Conservation (phyloP, 148 eudicot species). For the Rhododendron molle region DNA sequence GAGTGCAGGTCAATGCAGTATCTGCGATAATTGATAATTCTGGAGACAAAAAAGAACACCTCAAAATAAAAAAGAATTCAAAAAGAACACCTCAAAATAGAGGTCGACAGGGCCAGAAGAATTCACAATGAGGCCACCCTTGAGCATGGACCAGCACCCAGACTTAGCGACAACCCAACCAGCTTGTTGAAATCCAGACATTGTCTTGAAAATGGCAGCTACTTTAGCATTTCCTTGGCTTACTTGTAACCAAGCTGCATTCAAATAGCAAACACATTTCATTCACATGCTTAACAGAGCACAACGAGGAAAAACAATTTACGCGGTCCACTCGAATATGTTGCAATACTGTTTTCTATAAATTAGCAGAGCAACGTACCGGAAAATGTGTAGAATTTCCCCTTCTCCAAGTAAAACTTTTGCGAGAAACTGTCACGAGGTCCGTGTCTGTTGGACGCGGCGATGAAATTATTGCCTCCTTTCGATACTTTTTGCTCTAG, state of each 20-base stretch:
- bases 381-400: slow-evolving; percentile 48
- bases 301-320: too few species aligned
- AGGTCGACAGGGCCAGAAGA: slow-evolving; percentile 35
- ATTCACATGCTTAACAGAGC: too few species aligned
- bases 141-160: slow-evolving; percentile 79
- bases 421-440: slow-evolving; percentile 33
- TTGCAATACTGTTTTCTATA: too few species aligned
- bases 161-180: slow-evolving; percentile 41
- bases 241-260: slow-evolving; percentile 60
- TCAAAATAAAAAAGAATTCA: too few species aligned
- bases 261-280: too few species aligned
- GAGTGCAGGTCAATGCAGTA: too few species aligned
- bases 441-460: slow-evolving; percentile 28
- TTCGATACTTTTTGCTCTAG: slow-evolving; percentile 23
- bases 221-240: slow-evolving; percentile 30
- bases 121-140: slow-evolving; percentile 46
- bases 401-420: slow-evolving; percentile 30
- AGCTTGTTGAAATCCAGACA: slow-evolving; percentile 19
- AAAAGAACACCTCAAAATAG: slow-evolving; percentile 37
- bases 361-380: slow-evolving; percentile 15
- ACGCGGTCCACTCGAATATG: too few species aligned
- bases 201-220: slow-evolving; percentile 31
- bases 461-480: slow-evolving; percentile 43
- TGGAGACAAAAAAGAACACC: too few species aligned
- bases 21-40: too few species aligned